These are phyloP conservation scores for Oldenlandia corymbosa DNA, from an alignment of 257 asterid genomes.

Conservation along the genomic window DNA sequence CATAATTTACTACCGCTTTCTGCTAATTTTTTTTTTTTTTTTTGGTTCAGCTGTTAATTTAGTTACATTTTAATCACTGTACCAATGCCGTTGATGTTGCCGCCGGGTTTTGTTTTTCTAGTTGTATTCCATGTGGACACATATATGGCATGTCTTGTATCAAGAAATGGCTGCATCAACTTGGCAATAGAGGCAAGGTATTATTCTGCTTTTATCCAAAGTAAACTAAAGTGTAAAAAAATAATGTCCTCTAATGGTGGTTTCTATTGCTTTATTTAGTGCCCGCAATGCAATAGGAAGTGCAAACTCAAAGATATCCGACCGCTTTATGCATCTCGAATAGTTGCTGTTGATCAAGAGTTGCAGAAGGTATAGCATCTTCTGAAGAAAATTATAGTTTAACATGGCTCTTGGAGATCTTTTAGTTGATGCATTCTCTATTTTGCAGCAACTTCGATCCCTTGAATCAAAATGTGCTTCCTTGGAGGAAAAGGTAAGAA, in stretches of 20 bases:
- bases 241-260: background rate
- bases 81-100: background rate
- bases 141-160: conserved; percentile 75
- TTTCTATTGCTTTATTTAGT: conserved; percentile 34
- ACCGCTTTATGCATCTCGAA: conserved; percentile 60
- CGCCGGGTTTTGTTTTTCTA: conserved; percentile 23
- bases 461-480: conserved; percentile 62
- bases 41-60: no score
- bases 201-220: conserved; percentile 4
- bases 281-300: conserved; percentile 85
- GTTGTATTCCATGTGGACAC: conserved; percentile 97
- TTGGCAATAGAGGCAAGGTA: conserved; percentile 67
- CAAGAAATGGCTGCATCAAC: conserved; percentile 67
- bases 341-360: conserved; percentile 58
- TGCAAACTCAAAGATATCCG: conserved; percentile 63
- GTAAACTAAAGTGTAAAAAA: background rate
- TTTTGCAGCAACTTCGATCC: conserved; percentile 52
- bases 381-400: background rate
- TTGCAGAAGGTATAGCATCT: conserved; percentile 56
- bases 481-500: conserved; percentile 66
- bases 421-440: conserved; percentile 9
- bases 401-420: background rate
- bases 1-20: background rate
- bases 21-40: no score
- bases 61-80: background rate